Base-by-base conservation (phyloP, 1,284 basidiomycete species). In the Puccinia triticina region DNA sequence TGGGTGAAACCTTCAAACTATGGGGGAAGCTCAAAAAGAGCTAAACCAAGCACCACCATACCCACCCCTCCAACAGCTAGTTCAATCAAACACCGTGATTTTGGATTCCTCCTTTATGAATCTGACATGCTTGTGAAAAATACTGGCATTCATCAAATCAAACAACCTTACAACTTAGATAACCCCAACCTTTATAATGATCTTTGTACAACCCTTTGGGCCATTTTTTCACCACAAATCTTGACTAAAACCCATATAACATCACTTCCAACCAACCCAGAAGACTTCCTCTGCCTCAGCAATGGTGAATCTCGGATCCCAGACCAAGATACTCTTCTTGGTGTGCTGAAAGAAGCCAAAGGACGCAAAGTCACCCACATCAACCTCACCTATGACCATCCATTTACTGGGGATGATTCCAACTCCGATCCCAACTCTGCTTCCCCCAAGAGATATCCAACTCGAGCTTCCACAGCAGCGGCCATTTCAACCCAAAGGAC, bases 151-250 rank as follows among this genome's bases (percentile, higher is more conserved):
- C 61, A 66, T 23, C 34, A 11, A 21, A 40, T 66, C 8, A 66
- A 66, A 40, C 61, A 8, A 40, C 18, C 34, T 18, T 66, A 23
- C 12, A 21, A 66, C 34, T 18, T 40, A 2, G n/a, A 40, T 2
- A 66, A 66, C 18, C 8, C 61, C 16, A 66, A 66, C 32, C 61
- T 66, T 40, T 66, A 66, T 18, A 66, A 66, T 7, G 34, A 66
- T 0, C 34, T 66, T 21, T 66, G 34, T 21, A 66, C 61, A 18
- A 66, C 7, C 61, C 61, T 66, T 2, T 66, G 61, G 61, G 34
- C 32, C 34, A 40, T 66, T 0, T 40, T 40, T n/a, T 66, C 61
- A 10, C 61, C 34, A 10, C 32, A 66, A 66, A 21, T 66, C 32
- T 23, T 23, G 18, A 40, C 59, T 29, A 66, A 66, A 40, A 66